These are phyloP conservation scores for Coniochaeta pulveracea DNA, from an alignment of 2,329 filamentous ascomycete genomes.

Conservation along the genomic window DNA sequence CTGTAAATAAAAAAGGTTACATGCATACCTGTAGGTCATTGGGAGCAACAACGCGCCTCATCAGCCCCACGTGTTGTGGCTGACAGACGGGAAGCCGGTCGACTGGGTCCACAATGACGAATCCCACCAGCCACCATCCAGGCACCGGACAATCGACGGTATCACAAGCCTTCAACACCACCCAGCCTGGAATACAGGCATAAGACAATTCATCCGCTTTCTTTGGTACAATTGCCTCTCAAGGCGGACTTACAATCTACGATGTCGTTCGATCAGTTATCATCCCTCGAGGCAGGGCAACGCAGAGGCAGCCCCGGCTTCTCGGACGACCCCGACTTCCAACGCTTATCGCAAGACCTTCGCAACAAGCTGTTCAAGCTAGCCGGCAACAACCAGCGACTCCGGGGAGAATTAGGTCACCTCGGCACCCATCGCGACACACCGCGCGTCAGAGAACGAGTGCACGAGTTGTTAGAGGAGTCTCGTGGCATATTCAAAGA, in stretches of 20 bases:
- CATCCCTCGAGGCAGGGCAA: conserved; percentile 69
- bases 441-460: conserved; percentile 77
- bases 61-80: too few relatives aligned
- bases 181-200: too few relatives aligned
- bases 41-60: too few relatives aligned
- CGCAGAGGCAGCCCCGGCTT: conserved; percentile 63
- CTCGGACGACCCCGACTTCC: conserved; percentile 86
- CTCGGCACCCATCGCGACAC: conserved; percentile 88
- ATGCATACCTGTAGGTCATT: too few relatives aligned
- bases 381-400: conserved; percentile 74
- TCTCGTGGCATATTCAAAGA: conserved; percentile 80
- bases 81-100: too few relatives aligned
- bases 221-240: too few relatives aligned
- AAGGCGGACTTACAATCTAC: conserved; percentile 6
- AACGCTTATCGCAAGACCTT: conserved; percentile 67
- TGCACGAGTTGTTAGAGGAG: conserved; percentile 79
- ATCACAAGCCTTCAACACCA: too few relatives aligned
- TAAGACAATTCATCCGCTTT: too few relatives aligned
- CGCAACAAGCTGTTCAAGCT: conserved; percentile 84
- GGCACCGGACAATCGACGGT: too few relatives aligned
- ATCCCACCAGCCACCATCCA: too few relatives aligned
- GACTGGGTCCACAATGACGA: too few relatives aligned
- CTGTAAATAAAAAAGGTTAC: conserved; percentile 5
- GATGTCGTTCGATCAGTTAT: conserved; percentile 90
- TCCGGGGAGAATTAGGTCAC: conserved; percentile 74